These are phyloP conservation scores for Metschnikowia amazonensis DNA, from an alignment of 805 yeast species.

Conservation along the genomic window DNA sequence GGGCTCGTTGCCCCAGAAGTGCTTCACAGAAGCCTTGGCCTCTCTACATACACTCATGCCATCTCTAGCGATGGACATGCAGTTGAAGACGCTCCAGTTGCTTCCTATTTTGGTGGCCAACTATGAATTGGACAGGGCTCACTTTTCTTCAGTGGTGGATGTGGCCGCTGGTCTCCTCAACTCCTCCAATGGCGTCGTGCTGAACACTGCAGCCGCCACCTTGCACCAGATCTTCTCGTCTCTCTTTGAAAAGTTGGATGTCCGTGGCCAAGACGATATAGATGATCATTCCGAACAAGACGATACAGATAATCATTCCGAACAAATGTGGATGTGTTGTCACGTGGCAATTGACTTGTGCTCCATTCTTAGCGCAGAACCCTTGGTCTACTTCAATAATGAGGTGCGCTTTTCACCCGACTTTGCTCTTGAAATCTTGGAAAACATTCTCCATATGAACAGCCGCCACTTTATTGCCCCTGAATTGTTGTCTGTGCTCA, in stretches of 20 bases:
- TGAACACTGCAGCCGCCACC: constrained; percentile 90
- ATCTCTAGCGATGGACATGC: constrained; percentile 63
- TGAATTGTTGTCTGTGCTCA: constrained; percentile 55
- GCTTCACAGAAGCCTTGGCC: background rate
- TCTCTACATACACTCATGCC: background rate
- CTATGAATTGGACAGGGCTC: constrained; percentile 41
- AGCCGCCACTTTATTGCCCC: constrained; percentile 51
- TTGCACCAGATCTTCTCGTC: constrained; percentile 78
- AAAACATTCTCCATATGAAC: constrained; percentile 70
- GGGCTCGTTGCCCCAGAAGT: constrained; percentile 46
- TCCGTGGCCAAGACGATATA: too few relatives aligned
- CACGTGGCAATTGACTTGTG: constrained; percentile 72
- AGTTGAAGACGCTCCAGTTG: constrained; percentile 78
- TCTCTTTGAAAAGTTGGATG: constrained; percentile 61
- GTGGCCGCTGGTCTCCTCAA: constrained; percentile 59
- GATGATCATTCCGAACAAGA: too few relatives aligned
- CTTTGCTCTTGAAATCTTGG: constrained; percentile 80
- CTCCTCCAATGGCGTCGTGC: constrained; percentile 70
- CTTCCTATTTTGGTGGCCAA: constrained; percentile 70
- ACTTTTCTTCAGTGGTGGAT: constrained; percentile 45
- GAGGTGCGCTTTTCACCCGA: constrained; percentile 51
- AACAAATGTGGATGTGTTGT: constrained; percentile 50
- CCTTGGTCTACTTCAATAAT: constrained; percentile 46
- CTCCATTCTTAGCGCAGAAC: constrained; percentile 54
- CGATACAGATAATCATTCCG: too few relatives aligned